Base-by-base conservation (phyloP, 176 grass and related monocot species). In the Canna indica region DNA sequence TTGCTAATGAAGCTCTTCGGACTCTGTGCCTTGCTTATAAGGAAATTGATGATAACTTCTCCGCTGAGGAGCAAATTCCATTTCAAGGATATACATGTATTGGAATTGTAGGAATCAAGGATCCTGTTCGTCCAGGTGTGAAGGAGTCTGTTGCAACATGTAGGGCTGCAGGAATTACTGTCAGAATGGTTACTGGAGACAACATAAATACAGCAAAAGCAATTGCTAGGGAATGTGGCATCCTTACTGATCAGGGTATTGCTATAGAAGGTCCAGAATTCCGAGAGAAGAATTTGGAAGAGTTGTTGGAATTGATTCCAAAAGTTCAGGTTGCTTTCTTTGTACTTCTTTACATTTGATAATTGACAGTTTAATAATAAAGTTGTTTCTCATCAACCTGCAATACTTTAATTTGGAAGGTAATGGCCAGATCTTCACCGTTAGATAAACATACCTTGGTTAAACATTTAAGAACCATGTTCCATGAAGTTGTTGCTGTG, bases 201-300 rank as follows among this genome's bases (percentile, higher is more conserved):
- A 71, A 71, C 46, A 71, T 71, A 71, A 71, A 53, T 36, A 71
- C 69, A n/a, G 69, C 69, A 52, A 71, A 71, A 71, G 69, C 69
- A 71, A 71, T 71, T 53, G 69, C 69, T n/a, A 48, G 31, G 31
- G 69, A 71, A 71, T 71, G 69, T 53, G 69, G 69, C 35, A 71
- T 71, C 30, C 69, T 71, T 13, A 71, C 69, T 24, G 69, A 71
- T 53, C 30, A 53, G 17, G 69, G 69, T 71, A 27, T 71, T 9
- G 69, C 69, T 36, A 71, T 71, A 10, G 69, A 71, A 53, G 69
- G 69, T 34, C 69, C 45, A n/a, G 69, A 71, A 28, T 71, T 71
- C 30, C 29, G 69, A 35, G 46, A 71, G 46, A 71, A 71, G 30
- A 71, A 33, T 53, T 9, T 53, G 8, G 69, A 71, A 35, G 69